Evolutionary conservation across 2,329 filamentous ascomycete species (phyloP).

Genomic region (Aspergillus udagawae): DNA sequence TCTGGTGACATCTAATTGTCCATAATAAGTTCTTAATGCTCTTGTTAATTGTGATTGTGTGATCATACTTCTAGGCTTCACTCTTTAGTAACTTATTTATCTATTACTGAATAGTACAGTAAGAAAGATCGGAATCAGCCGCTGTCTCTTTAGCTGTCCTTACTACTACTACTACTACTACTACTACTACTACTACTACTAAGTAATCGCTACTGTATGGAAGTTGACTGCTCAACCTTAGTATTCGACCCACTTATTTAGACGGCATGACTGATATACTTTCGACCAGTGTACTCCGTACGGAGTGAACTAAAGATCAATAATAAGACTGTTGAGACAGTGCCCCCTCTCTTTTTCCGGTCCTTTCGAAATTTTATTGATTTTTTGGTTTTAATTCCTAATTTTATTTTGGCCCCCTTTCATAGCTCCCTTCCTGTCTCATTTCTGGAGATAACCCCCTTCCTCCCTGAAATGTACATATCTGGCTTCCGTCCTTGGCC

Average conservation of each 20-base stretch:
- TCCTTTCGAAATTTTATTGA: background rate
- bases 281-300: background rate
- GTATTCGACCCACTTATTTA: background rate
- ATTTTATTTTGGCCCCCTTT: background rate
- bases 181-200: constrained; percentile 13
- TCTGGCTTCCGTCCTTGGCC: background rate
- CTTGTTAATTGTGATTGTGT: too few species aligned
- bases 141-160: background rate
- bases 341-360: background rate
- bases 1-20: too few species aligned
- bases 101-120: background rate
- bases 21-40: too few species aligned
- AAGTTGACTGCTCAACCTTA: constrained; percentile 13
- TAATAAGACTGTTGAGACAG: background rate
- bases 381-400: background rate
- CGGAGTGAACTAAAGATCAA: background rate
- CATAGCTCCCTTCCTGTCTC: background rate
- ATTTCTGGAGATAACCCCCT: background rate
- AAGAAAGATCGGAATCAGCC: background rate
- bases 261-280: background rate
- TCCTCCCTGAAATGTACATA: background rate
- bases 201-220: constrained; percentile 4
- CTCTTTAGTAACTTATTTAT: too few species aligned
- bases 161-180: constrained; percentile 13
- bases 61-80: too few species aligned